Percentiles rank a stretch among this genome's conserved stretches.
Conservation (phyloP, 371 early-diverging fungal species). For the Fennellomyces sp. region DNA sequence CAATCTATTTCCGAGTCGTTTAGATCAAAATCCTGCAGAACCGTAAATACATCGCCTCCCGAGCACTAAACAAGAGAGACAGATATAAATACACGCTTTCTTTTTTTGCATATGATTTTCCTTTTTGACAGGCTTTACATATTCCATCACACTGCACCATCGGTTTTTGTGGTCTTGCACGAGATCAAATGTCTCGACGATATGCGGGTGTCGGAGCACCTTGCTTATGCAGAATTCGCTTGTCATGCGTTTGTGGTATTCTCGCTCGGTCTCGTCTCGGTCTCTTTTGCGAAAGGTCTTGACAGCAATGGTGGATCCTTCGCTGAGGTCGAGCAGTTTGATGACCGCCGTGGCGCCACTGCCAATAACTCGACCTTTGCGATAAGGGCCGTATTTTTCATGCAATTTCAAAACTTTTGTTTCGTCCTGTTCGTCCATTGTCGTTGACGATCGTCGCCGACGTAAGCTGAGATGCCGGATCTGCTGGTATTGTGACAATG, state of each 20-base stretch:
- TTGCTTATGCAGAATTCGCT: constrained; percentile 42
- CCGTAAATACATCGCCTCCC: constrained; percentile 38
- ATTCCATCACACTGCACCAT: constrained; percentile 50
- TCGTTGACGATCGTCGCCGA: constrained; percentile 4
- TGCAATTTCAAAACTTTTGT: constrained; percentile 10
- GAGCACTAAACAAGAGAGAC: constrained; percentile 43
- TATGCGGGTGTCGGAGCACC: constrained; percentile 26
- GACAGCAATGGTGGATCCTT: constrained; percentile 27
- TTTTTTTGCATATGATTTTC: too few species aligned
- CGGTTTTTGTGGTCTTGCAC: constrained; percentile 26
- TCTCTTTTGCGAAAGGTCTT: constrained; percentile 40
- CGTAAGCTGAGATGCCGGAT: constrained; percentile 7
- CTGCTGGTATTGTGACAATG: constrained; percentile 24
- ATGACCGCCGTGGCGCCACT: constrained; percentile 26
- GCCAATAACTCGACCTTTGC: constrained; percentile 20
- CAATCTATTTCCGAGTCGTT: constrained; percentile 30
- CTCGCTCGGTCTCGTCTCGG: constrained; percentile 24
- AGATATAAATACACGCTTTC: too few species aligned
- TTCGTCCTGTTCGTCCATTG: constrained; percentile 1
- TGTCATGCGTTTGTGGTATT: constrained; percentile 42
- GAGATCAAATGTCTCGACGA: constrained; percentile 37
- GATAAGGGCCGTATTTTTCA: constrained; percentile 18
- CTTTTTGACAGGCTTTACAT: too few species aligned
- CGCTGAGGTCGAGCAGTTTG: constrained; percentile 5
- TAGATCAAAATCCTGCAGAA: constrained; percentile 30